A percentile compares a stretch with the other conserved stretches of the same genome.
Conservation (phyloP, 1,139 yeast genomes). For the Magnusiomyces fungicola region DNA sequence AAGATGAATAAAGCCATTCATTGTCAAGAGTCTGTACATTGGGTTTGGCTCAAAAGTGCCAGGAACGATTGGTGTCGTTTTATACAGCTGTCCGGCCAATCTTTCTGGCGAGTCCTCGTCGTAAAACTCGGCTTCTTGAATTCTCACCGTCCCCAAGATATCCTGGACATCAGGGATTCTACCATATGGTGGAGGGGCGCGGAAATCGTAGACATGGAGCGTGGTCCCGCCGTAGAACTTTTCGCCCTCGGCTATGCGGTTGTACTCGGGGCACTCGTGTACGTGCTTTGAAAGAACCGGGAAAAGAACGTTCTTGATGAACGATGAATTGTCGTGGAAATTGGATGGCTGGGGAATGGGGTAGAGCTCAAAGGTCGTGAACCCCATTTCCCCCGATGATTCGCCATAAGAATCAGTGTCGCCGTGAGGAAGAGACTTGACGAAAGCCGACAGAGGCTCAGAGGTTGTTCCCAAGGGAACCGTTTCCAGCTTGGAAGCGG, state of each 20-base stretch:
- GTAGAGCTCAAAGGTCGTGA: neutral
- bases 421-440: conserved; percentile 17
- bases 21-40: conserved; percentile 52
- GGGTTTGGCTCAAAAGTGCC: conserved; percentile 52
- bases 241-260: conserved; percentile 55
- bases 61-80: conserved; percentile 36
- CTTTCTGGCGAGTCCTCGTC: conserved; percentile 1
- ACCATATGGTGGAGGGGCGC: conserved; percentile 60
- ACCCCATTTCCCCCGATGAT: conserved; percentile 6
- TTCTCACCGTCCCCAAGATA: conserved; percentile 57
- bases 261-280: conserved; percentile 49
- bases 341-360: conserved; percentile 12
- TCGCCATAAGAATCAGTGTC: conserved; percentile 21
- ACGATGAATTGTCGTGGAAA: conserved; percentile 15
- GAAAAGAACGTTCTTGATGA: conserved; percentile 28
- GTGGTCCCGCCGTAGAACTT: conserved; percentile 25
- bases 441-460: conserved; percentile 2
- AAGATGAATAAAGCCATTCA: conserved; percentile 49
- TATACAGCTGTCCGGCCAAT: neutral
- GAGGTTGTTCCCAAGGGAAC: conserved; percentile 9
- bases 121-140: conserved; percentile 37
- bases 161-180: conserved; percentile 69
- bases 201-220: conserved; percentile 47
- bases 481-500: too few relatives aligned
- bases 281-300: conserved; percentile 28